Evolutionary conservation across 2,329 filamentous ascomycete genomes (phyloP).

Genomic region (Neofusicoccum cordaticola): DNA sequence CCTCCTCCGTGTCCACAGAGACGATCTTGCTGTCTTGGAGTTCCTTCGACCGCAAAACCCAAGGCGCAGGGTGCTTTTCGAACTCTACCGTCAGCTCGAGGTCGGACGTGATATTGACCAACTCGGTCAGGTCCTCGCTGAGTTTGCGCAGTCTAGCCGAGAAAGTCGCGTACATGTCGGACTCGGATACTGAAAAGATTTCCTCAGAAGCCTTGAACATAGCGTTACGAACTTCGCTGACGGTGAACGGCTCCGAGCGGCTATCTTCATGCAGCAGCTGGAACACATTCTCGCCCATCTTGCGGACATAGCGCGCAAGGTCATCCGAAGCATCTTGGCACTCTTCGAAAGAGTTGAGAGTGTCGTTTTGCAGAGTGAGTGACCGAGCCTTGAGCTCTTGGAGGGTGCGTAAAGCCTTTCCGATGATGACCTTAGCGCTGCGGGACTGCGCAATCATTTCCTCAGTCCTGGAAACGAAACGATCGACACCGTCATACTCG

Average conservation of each 20-base stretch:
- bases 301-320: conserved; percentile 64
- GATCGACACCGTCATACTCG: conserved; percentile 55
- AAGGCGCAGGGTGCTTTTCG: conserved; percentile 72
- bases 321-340: conserved; percentile 64
- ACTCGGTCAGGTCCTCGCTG: conserved; percentile 63
- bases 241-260: conserved; percentile 39
- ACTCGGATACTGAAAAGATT: conserved; percentile 53
- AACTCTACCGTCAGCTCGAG: conserved; percentile 53
- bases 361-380: conserved; percentile 68
- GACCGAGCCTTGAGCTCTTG: conserved; percentile 75
- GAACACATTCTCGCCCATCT: conserved; percentile 66
- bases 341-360: conserved; percentile 65
- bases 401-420: conserved; percentile 73
- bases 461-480: conserved; percentile 70
- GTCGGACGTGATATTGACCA: conserved; percentile 59
- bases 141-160: conserved; percentile 64
- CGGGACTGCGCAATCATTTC: conserved; percentile 70
- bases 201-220: conserved; percentile 12
- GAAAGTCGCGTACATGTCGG: conserved; percentile 69
- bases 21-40: conserved; percentile 78
- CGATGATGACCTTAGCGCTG: conserved; percentile 77
- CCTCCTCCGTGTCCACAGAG: conserved; percentile 79
- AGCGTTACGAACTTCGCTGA: conserved; percentile 16
- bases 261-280: conserved; percentile 68
- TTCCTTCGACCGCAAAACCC: conserved; percentile 77